phyloP scores from a whole-genome alignment of 257 asterid species.

The Anisodus tanguticus region DNA sequence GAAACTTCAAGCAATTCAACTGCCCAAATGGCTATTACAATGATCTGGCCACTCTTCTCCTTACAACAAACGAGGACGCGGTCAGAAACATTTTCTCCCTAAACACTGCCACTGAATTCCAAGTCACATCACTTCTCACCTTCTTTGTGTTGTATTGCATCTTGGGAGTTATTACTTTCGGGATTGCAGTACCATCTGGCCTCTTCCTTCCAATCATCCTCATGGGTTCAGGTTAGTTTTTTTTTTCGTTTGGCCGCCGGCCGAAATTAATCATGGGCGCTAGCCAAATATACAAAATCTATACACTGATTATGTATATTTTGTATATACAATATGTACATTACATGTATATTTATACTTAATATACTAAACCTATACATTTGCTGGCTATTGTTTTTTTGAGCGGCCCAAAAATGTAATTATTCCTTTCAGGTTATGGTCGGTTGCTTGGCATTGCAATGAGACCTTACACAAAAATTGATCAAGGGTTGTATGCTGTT shows the following conservation, averaged over 20 bases:
- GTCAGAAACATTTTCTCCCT: slow-evolving; percentile 80
- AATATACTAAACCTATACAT: too few relatives aligned
- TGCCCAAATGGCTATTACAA: slow-evolving; percentile 87
- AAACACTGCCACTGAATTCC: slow-evolving; percentile 67
- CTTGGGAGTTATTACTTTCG: slow-evolving; percentile 80
- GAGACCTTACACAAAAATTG: slow-evolving; percentile 76
- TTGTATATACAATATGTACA: too few relatives aligned
- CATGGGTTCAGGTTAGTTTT: slow-evolving; percentile 61
- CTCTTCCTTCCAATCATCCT: slow-evolving; percentile 89
- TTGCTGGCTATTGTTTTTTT: too few relatives aligned
- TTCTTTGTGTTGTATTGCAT: slow-evolving; percentile 70
- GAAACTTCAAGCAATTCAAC: slow-evolving; percentile 87
- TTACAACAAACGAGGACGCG: slow-evolving; percentile 78
- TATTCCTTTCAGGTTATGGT: slow-evolving; percentile 65
- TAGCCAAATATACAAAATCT: too few relatives aligned
- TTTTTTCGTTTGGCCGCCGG: too few relatives aligned
- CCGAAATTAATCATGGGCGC: too few relatives aligned
- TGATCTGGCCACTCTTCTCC: slow-evolving; percentile 84
- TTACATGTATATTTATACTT: too few relatives aligned
- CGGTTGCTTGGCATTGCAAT: slow-evolving; percentile 76
- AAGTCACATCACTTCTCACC: slow-evolving; percentile 54
- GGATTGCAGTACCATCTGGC: slow-evolving; percentile 93
- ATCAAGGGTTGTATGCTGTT: slow-evolving; percentile 77
- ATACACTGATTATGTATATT: too few relatives aligned
- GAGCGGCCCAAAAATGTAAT: too few relatives aligned